phyloP scores from a whole-genome alignment of 305 asterid genomes.

The Fraxinus platypoda region DNA sequence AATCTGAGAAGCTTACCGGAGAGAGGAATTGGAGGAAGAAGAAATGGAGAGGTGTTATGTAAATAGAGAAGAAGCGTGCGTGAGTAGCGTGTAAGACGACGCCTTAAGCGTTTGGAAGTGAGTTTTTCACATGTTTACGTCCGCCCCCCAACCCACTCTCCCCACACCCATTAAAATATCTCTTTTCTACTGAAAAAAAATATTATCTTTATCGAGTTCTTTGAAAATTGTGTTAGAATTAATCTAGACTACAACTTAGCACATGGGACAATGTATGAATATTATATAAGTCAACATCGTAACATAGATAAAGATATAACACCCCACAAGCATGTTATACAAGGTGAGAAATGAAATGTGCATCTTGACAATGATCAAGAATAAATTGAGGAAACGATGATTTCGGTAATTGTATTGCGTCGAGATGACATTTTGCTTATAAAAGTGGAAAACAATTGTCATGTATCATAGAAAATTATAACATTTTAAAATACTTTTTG shows the following conservation, averaged over 20 bases:
- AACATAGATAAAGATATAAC: neutral
- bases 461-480: neutral
- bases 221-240: neutral
- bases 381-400: neutral
- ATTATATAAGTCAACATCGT: neutral
- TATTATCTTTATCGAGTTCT: neutral
- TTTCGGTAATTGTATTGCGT: neutral
- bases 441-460: neutral
- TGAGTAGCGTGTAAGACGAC: conserved; percentile 59
- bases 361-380: neutral
- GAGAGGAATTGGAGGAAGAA: conserved; percentile 9
- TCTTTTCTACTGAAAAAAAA: neutral
- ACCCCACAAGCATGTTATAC: neutral
- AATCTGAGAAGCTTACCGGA: conserved; percentile 16
- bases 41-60: neutral
- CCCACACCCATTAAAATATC: conserved; percentile 32
- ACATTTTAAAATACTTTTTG: neutral
- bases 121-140: conserved; percentile 50
- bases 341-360: neutral
- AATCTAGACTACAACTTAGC: neutral
- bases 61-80: conserved; percentile 46
- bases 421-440: neutral
- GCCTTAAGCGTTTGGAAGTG: conserved; percentile 46
- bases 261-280: neutral
- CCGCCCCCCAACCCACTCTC: conserved; percentile 14